phyloP scores from a whole-genome alignment of 768 basidiomycete species.

The Omphalotus guepiniiformis region DNA sequence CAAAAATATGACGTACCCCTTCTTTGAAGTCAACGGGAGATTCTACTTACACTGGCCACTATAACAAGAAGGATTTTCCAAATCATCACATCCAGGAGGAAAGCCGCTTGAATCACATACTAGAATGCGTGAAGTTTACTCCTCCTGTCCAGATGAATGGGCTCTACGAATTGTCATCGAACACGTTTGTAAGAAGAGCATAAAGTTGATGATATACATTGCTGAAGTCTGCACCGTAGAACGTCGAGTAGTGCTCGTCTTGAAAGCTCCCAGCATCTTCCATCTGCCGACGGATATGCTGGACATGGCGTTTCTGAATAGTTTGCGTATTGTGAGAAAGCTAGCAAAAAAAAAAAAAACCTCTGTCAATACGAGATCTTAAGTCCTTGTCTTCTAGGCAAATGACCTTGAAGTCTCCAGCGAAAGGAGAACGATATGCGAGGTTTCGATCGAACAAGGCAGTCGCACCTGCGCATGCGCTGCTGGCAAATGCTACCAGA shows the following conservation, averaged over 20 bases:
- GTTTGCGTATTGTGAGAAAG: too few relatives aligned
- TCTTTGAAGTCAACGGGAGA: conserved; percentile 5
- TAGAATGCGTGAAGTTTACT: conserved; percentile 45
- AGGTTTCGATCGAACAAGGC: conserved; percentile 33
- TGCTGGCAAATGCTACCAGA: conserved; percentile 3
- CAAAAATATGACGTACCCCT: conserved; percentile 3
- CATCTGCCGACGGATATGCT: conserved; percentile 30
- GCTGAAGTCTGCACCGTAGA: conserved; percentile 44
- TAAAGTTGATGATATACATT: conserved; percentile 28
- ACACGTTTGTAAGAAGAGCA: neutral
- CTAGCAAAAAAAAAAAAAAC: too few relatives aligned
- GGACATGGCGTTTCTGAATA: conserved; percentile 33
- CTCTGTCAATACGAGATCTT: neutral
- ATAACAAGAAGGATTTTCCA: neutral
- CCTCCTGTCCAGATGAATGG: conserved; percentile 48
- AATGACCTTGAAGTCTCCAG: conserved; percentile 27
- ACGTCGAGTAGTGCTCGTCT: conserved; percentile 49
- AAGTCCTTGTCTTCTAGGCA: neutral
- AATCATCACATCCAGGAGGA: neutral
- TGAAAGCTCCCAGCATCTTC: conserved; percentile 32
- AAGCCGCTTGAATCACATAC: conserved; percentile 18
- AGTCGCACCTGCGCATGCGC: conserved; percentile 15
- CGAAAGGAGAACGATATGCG: conserved; percentile 37
- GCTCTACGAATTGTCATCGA: conserved; percentile 23
- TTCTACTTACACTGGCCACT: conserved; percentile 44